Evolutionary conservation across 129 eudicot genomes (phyloP).

Genomic region (Glebionis coronaria): DNA sequence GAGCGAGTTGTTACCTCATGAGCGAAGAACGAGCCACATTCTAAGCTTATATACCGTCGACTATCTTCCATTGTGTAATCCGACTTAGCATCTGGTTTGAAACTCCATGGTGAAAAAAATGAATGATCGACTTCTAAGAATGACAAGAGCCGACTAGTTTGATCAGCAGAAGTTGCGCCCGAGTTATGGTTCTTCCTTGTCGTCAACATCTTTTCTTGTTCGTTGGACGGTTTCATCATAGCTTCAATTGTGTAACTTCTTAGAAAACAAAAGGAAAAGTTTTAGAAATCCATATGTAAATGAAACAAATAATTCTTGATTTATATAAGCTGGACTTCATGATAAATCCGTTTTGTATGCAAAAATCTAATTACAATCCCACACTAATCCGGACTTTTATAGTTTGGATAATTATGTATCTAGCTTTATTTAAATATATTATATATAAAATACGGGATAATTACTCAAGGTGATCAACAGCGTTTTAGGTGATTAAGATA

Average conservation of each 20-base stretch:
- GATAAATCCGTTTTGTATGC: background rate
- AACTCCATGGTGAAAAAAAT: conserved; percentile 23
- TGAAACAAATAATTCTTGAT: background rate
- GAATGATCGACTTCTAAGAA: conserved; percentile 14
- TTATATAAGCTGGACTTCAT: background rate
- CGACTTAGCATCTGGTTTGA: background rate
- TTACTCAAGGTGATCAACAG: no score
- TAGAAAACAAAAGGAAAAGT: background rate
- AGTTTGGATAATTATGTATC: no score
- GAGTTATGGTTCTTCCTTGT: background rate
- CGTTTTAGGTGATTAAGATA: no score
- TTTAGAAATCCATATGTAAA: background rate
- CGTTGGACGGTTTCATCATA: background rate
- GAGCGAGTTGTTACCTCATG: conserved; percentile 3
- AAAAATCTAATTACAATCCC: background rate
- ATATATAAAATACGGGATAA: no score
- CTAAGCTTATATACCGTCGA: conserved; percentile 2
- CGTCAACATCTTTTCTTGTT: background rate
- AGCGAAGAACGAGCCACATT: conserved; percentile 17
- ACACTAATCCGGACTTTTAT: background rate
- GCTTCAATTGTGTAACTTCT: background rate
- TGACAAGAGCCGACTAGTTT: conserved; percentile 4
- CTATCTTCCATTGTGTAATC: background rate
- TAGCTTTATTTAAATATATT: no score
- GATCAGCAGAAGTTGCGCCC: background rate